Base-by-base conservation (phyloP, 768 basidiomycete genomes). In the Cytidiella melzeri region DNA sequence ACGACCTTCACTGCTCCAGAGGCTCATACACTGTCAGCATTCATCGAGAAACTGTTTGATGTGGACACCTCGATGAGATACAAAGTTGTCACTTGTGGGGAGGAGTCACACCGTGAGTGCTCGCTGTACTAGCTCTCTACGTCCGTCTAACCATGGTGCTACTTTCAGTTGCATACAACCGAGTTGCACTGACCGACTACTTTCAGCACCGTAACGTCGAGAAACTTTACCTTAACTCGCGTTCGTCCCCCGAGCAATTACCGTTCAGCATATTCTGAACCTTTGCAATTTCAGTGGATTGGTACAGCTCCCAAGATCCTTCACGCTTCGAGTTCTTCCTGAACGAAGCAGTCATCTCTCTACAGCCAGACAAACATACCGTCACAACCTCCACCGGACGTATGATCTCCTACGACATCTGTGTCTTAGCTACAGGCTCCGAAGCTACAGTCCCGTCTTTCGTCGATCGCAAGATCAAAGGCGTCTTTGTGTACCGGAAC, bases 401-500 rank as follows among this genome's bases (percentile, higher is more conserved):
- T 9, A 64, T 61, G 24, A 62, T 80, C 54, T 51, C 59, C 43
- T 87, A 85, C 57, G 80, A 84, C 58, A 73, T 74, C 44, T 83
- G 83, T 41, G 68, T 87, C 20, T 65, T 89, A 27, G 81, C 84
- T 1, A 87, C 87, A 0, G 87, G 87, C 1, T 87, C 84, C 0
- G 71, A 71, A 20, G 83, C 84, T 1, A 72, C 73, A 1, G 68
- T 87, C 13, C 85, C 86, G 3, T 69, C 76, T 0, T 84, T 82
- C 56, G 65, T 78, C 27, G 67, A 77, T 4, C 55, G 66, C 1
- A 61, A 57, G 25, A 74, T 71, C 5, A 70, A 69, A 30, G 86
- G 87, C 3, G 66, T 83, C 2, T 87, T 86, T 51, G 83, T 84
- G 0, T 89, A 89, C 58, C 77, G 87, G 26, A 85, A 79, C 52